Conservation (phyloP, 1,284 basidiomycete species). For the Abortiporus biennis region DNA sequence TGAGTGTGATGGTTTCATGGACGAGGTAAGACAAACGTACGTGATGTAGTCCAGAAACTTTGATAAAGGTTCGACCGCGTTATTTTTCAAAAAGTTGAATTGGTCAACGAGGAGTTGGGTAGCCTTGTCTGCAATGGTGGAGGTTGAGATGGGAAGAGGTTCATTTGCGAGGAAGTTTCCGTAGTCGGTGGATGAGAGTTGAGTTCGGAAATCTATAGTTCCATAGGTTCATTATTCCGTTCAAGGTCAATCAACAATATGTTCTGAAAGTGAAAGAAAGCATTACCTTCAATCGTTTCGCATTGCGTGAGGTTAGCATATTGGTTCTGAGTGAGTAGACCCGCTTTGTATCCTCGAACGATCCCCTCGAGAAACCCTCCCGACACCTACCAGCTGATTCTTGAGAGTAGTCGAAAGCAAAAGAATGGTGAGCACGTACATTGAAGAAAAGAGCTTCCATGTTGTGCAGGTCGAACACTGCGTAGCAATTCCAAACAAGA, state of each 20-base stretch:
- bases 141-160: conserved; percentile 90
- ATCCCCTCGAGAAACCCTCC: conserved; percentile 89
- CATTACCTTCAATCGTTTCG: conserved; percentile 89
- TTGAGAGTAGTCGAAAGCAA: conserved; percentile 23
- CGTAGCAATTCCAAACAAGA: conserved; percentile 9
- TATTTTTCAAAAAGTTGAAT: conserved; percentile 91
- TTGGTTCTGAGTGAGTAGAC: conserved; percentile 83
- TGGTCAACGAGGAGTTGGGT: conserved; percentile 94
- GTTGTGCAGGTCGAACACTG: conserved; percentile 9
- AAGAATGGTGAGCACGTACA: conserved; percentile 38
- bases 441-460: conserved; percentile 91
- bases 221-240: no score
- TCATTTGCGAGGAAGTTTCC: conserved; percentile 98
- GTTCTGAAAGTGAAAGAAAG: neutral
- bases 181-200: conserved; percentile 95
- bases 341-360: conserved; percentile 91
- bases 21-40: conserved; percentile 26
- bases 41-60: conserved; percentile 99
- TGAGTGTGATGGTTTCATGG: neutral
- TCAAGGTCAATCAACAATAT: conserved; percentile 3
- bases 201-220: conserved; percentile 79
- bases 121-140: conserved; percentile 93
- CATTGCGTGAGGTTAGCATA: conserved; percentile 96
- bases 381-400: conserved; percentile 48
- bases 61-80: conserved; percentile 86